A percentile compares a stretch with the other conserved stretches of the same genome.
These are phyloP conservation scores for Tarenaya hassleriana DNA, from an alignment of 345 rosid genomes.

Conservation along the genomic window DNA sequence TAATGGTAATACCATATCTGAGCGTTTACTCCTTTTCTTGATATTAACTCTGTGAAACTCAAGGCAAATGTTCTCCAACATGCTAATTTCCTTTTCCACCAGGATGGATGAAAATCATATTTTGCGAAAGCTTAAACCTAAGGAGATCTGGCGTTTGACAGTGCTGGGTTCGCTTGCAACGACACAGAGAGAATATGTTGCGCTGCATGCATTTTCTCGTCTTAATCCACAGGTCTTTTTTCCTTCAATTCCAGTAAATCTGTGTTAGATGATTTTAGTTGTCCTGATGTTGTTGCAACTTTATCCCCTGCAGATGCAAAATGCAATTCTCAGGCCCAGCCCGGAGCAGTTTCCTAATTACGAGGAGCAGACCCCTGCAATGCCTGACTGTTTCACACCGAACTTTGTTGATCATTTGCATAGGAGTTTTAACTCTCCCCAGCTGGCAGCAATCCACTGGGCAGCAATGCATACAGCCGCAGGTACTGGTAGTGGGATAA, in stretches of 20 bases:
- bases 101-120: conserved; percentile 77
- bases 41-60: neutral
- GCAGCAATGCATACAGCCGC: conserved; percentile 99
- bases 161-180: conserved; percentile 99
- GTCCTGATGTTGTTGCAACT: conserved; percentile 21
- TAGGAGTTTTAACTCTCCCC: conserved; percentile 83
- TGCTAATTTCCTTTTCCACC: conserved; percentile 37
- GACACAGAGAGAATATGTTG: conserved; percentile 97
- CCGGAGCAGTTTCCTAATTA: conserved; percentile 91
- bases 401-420: conserved; percentile 72
- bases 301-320: conserved; percentile 67
- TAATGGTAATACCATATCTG: conserved; percentile 8
- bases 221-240: conserved; percentile 81
- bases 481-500: conserved; percentile 79
- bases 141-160: conserved; percentile 80
- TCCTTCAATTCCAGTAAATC: conserved; percentile 15
- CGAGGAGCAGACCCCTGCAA: conserved; percentile 80
- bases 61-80: neutral
- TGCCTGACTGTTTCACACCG: conserved; percentile 93
- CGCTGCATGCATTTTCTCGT: conserved; percentile 94
- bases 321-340: conserved; percentile 84
- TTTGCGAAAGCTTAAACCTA: conserved; percentile 76
- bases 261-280: conserved; percentile 19
- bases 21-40: neutral
- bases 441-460: conserved; percentile 93